Percentiles rank a stretch among this genome's conserved stretches.
These are phyloP conservation scores for Quercus lobata DNA, from an alignment of 331 rosid species.

Conservation along the genomic window DNA sequence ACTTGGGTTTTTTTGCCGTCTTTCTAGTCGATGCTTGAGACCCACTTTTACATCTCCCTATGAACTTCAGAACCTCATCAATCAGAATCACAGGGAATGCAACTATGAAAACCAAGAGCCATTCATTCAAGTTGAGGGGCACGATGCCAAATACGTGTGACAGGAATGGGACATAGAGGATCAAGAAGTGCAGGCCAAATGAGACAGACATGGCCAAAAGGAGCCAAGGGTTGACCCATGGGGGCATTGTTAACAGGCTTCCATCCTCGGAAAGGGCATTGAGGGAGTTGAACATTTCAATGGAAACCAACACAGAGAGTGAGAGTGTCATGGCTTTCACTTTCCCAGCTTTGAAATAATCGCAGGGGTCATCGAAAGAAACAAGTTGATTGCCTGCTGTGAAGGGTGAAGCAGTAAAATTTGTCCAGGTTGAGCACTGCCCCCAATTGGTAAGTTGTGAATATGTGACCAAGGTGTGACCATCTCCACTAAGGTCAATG, in stretches of 20 bases:
- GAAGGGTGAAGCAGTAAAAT: constrained; percentile 82
- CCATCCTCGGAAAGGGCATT: constrained; percentile 94
- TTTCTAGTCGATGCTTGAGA: constrained; percentile 25
- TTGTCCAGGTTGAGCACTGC: constrained; percentile 72
- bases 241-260: constrained; percentile 89
- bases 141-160: constrained; percentile 78
- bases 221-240: constrained; percentile 96
- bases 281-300: constrained; percentile 95
- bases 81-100: constrained; percentile 75
- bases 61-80: constrained; percentile 79
- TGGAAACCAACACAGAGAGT: constrained; percentile 89
- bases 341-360: constrained; percentile 72
- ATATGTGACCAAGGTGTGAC: constrained; percentile 78
- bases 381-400: constrained; percentile 60
- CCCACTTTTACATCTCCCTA: constrained; percentile 58
- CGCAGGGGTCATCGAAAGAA: constrained; percentile 61
- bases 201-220: constrained; percentile 90
- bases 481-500: constrained; percentile 72
- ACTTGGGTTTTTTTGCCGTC: constrained; percentile 44
- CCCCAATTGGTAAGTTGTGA: constrained; percentile 89
- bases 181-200: constrained; percentile 79
- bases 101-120: constrained; percentile 81
- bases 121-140: constrained; percentile 77
- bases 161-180: constrained; percentile 84
- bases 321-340: constrained; percentile 89